These are phyloP conservation scores for Fomes fomentarius DNA, from an alignment of 1,284 basidiomycete species.

Conservation along the genomic window DNA sequence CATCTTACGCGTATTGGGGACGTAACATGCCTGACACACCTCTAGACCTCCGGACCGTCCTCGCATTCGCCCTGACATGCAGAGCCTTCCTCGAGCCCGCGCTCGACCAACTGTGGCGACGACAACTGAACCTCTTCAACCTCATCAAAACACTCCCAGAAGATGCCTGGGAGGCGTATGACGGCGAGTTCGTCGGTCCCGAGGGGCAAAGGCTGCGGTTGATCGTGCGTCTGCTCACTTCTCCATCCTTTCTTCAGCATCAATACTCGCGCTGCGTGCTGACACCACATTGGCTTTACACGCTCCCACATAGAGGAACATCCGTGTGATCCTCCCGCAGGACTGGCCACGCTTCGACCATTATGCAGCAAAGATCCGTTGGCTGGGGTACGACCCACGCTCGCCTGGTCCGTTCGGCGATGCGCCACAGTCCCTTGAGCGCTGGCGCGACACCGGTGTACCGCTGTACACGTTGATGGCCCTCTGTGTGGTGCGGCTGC, in stretches of 20 bases:
- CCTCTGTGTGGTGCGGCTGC: conserved; percentile 9
- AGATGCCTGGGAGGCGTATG: conserved; percentile 4
- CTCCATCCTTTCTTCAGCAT: too few species aligned
- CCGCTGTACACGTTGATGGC: background rate
- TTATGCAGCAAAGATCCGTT: conserved; percentile 14
- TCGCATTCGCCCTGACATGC: conserved; percentile 15
- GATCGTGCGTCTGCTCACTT: conserved; percentile 7
- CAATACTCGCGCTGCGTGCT: too few species aligned
- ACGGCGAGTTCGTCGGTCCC: background rate
- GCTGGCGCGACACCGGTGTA: conserved; percentile 5
- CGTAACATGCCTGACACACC: conserved; percentile 1
- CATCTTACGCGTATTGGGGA: conserved; percentile 15
- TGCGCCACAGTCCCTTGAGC: background rate
- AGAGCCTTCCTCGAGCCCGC: conserved; percentile 16
- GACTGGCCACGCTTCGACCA: conserved; percentile 15
- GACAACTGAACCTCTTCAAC: conserved; percentile 14
- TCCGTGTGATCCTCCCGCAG: conserved; percentile 7
- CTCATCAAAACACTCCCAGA: conserved; percentile 14
- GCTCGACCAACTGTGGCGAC: conserved; percentile 21
- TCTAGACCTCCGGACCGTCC: conserved; percentile 7
- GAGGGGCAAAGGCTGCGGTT: conserved; percentile 4
- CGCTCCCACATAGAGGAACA: conserved; percentile 5
- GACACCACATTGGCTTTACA: too few species aligned
- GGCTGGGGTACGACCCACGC: conserved; percentile 15
- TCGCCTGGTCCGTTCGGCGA: conserved; percentile 5